Percentiles rank a stretch among this genome's conserved stretches.
These are phyloP conservation scores for Camelina laxa DNA, from an alignment of 345 rosid genomes.

Conservation along the genomic window DNA sequence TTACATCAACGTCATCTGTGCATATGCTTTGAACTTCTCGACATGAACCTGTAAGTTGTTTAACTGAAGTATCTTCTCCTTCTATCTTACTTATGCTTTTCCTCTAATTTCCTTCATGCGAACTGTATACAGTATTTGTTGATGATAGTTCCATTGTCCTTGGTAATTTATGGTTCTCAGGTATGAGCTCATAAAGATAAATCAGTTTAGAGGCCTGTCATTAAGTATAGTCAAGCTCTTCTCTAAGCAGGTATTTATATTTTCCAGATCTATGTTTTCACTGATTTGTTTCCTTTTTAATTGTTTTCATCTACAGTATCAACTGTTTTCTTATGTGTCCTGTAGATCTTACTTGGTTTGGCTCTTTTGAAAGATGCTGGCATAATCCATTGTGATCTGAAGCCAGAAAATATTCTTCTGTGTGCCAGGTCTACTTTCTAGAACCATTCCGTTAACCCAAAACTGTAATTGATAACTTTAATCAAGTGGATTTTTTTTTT, in stretches of 20 bases:
- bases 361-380: conserved; percentile 95
- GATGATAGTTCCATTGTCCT: conserved; percentile 30
- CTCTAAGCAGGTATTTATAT: conserved; percentile 84
- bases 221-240: conserved; percentile 93
- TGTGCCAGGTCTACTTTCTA: conserved; percentile 74
- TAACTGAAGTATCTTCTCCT: conserved; percentile 15
- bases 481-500: conserved; percentile 35
- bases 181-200: conserved; percentile 97
- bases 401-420: conserved; percentile 97
- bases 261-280: conserved; percentile 21
- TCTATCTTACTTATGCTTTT: conserved; percentile 24
- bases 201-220: conserved; percentile 92
- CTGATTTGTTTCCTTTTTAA: conserved; percentile 15
- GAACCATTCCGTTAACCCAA: conserved; percentile 16
- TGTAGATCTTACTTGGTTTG: conserved; percentile 85
- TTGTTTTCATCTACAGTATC: conserved; percentile 32
- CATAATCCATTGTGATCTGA: conserved; percentile 96
- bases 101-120: conserved; percentile 4
- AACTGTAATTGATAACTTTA: conserved; percentile 29
- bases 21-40: conserved; percentile 96
- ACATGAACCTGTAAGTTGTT: conserved; percentile 87
- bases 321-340: conserved; percentile 25
- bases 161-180: conserved; percentile 53
- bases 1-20: conserved; percentile 84
- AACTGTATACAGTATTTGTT: conserved; percentile 20